A percentile compares a stretch with the other conserved stretches of the same genome.
phyloP scores from a whole-genome alignment of 306 rosid genomes.

The Neltuma alba region DNA sequence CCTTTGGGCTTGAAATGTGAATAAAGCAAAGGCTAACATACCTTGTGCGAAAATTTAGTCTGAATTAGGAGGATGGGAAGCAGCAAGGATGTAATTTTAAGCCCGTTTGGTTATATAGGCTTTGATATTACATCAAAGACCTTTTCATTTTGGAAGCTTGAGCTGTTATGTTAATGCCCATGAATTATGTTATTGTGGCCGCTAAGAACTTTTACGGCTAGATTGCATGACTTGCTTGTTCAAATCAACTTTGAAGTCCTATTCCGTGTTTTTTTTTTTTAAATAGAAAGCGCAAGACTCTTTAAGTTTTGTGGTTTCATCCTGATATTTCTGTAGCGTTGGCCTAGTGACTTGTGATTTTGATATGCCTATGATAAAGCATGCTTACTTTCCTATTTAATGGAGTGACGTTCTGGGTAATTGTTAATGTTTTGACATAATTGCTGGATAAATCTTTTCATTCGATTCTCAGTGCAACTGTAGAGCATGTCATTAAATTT shows the following conservation, averaged over 20 bases:
- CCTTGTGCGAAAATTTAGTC: too few species aligned
- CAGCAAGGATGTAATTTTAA: background rate
- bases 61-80: too few species aligned
- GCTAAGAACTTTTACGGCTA: background rate
- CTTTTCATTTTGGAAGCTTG: background rate
- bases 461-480: background rate
- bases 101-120: background rate
- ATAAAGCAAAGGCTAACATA: too few species aligned
- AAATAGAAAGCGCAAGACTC: background rate
- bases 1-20: too few species aligned
- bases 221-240: background rate
- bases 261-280: background rate
- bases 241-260: background rate
- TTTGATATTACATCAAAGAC: background rate
- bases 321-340: background rate
- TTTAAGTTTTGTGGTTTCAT: background rate
- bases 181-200: background rate
- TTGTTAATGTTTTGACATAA: background rate
- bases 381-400: background rate
- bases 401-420: background rate
- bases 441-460: background rate
- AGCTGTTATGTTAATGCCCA: background rate
- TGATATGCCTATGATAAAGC: background rate
- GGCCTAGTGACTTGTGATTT: background rate
- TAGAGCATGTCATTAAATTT: constrained; percentile 6